Conservation (phyloP, 352 stramenopile species). For the Globisporangium paddicum region DNA sequence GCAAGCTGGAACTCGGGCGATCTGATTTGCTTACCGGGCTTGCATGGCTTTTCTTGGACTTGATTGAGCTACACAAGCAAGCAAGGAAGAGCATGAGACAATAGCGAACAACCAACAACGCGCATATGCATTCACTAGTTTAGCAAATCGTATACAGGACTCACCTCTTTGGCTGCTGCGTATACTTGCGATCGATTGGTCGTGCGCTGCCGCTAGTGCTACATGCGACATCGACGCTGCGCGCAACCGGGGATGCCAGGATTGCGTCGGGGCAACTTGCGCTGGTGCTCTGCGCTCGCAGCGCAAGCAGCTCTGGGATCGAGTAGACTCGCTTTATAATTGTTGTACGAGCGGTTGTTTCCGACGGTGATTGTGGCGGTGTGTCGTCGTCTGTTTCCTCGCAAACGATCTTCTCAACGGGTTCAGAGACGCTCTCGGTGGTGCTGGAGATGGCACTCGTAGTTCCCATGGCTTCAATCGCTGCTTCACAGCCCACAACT, state of each 20-base stretch:
- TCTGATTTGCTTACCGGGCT: neutral
- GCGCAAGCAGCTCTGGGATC: conserved; percentile 7
- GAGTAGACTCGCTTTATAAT: conserved; percentile 9
- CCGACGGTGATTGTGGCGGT: neutral
- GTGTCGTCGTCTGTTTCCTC: neutral
- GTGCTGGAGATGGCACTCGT: neutral
- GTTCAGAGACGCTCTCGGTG: neutral
- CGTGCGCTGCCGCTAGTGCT: neutral
- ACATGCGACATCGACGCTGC: neutral
- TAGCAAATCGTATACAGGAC: neutral
- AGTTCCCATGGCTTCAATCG: neutral
- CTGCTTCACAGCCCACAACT: neutral
- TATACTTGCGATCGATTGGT: neutral
- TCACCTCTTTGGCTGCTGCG: conserved; percentile 4
- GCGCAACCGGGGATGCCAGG: conserved; percentile 5
- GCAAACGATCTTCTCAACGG: neutral
- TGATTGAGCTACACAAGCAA: neutral
- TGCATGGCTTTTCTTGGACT: neutral
- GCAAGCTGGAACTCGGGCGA: neutral
- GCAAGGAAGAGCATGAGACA: neutral
- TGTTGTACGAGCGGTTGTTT: neutral
- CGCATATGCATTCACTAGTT: neutral
- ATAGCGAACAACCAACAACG: neutral
- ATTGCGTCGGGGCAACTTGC: conserved; percentile 3
- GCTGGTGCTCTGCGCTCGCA: neutral